phyloP scores from a whole-genome alignment of 352 stramenopile species.

The Phytophthora megakarya region DNA sequence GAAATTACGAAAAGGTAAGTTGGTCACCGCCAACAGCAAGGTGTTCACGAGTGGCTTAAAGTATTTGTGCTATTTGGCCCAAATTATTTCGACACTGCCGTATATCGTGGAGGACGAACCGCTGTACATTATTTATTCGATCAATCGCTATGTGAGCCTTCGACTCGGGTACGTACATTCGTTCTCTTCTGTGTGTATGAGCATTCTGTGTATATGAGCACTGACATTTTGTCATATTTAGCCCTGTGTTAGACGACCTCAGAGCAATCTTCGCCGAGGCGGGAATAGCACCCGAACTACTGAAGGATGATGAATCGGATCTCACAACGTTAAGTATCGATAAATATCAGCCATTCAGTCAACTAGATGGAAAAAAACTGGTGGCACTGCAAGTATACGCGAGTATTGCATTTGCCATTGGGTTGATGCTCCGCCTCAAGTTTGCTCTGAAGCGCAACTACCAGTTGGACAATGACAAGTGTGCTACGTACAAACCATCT shows the following conservation, averaged over 20 bases:
- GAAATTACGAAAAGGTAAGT: slow-evolving; percentile 29
- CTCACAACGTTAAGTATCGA: slow-evolving; percentile 46
- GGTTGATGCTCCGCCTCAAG: slow-evolving; percentile 76
- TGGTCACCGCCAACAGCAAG: slow-evolving; percentile 7
- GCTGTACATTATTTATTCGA: slow-evolving; percentile 87
- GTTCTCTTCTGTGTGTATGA: slow-evolving; percentile 8
- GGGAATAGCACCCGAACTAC: slow-evolving; percentile 42
- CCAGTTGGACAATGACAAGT: slow-evolving; percentile 75
- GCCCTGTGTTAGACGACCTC: slow-evolving; percentile 56
- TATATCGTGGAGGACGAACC: slow-evolving; percentile 86
- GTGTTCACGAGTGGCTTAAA: slow-evolving; percentile 39
- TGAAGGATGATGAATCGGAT: slow-evolving; percentile 57
- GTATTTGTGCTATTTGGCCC: slow-evolving; percentile 78
- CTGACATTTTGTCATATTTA: slow-evolving; percentile 30
- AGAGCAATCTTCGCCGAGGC: slow-evolving; percentile 52
- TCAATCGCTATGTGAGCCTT: slow-evolving; percentile 83
- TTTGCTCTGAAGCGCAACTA: slow-evolving; percentile 77
- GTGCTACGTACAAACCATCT: slow-evolving; percentile 78
- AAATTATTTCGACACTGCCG: slow-evolving; percentile 70
- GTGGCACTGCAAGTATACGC: slow-evolving; percentile 22
- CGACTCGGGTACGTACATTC: slow-evolving; percentile 66
- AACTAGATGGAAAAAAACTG: slow-evolving; percentile 15
- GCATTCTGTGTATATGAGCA: not conserved
- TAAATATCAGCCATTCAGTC: slow-evolving; percentile 30
- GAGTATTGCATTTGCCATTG: slow-evolving; percentile 56